phyloP scores from a whole-genome alignment of 768 basidiomycete genomes.

The Amanita pseudoporphyria region DNA sequence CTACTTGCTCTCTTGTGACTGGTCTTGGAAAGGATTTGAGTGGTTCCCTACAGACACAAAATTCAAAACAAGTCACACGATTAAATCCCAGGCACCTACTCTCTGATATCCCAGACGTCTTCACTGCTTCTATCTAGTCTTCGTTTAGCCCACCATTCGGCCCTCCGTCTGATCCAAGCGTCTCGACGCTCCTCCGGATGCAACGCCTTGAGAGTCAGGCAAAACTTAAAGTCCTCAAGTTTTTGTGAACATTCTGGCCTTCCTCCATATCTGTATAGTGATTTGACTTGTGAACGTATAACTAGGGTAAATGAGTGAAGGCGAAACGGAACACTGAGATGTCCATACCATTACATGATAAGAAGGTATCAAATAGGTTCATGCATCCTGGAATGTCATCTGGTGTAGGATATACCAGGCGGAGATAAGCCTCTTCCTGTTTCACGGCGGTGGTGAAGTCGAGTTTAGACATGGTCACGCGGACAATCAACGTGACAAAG shows the following conservation, averaged over 20 bases:
- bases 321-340: not conserved
- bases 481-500: too few species aligned
- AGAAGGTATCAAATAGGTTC: conserved; percentile 61
- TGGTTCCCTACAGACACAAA: not conserved
- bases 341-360: conserved; percentile 53
- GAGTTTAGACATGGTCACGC: conserved; percentile 4
- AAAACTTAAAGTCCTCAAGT: conserved; percentile 92
- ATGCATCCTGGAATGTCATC: conserved; percentile 82
- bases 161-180: conserved; percentile 77
- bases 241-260: conserved; percentile 66
- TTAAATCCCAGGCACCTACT: conserved; percentile 34
- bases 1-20: not conserved
- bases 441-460: conserved; percentile 42
- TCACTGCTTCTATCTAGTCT: conserved; percentile 79
- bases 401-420: conserved; percentile 31
- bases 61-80: not conserved
- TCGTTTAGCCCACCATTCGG: conserved; percentile 90
- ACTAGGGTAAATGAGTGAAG: conserved; percentile 30
- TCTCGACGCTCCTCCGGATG: conserved; percentile 70
- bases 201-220: conserved; percentile 73
- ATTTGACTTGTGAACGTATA: conserved; percentile 70
- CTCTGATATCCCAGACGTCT: conserved; percentile 87
- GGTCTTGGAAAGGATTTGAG: conserved; percentile 6
- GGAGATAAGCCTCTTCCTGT: conserved; percentile 61
- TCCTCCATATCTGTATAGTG: conserved; percentile 79